Evolutionary conservation across 805 yeast genomes (phyloP).

Genomic region (Kodamaea fukazawae): DNA sequence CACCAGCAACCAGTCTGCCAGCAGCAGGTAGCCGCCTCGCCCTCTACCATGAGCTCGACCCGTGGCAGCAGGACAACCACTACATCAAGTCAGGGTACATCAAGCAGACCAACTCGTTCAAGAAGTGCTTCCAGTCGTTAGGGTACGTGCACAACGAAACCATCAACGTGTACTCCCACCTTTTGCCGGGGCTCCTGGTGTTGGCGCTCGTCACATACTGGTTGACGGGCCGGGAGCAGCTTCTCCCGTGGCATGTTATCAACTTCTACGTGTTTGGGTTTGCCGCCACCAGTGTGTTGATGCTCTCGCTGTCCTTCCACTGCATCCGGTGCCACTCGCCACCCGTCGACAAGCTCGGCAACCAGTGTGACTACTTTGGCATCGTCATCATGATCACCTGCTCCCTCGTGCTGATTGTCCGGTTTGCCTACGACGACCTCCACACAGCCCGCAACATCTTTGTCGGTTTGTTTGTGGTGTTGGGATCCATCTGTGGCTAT

Average conservation of each 20-base stretch:
- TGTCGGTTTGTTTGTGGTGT: slow-evolving; percentile 42
- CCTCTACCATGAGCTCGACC: slow-evolving; percentile 59
- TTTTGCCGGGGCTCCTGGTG: slow-evolving; percentile 44
- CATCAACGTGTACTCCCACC: slow-evolving; percentile 67
- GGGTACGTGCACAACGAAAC: slow-evolving; percentile 66
- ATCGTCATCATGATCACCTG: slow-evolving; percentile 66
- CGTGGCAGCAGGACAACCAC: slow-evolving; percentile 76
- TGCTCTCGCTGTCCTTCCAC: slow-evolving; percentile 66
- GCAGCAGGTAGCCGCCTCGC: too few relatives aligned
- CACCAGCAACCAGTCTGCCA: too few relatives aligned
- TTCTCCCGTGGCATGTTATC: background rate
- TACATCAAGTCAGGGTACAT: slow-evolving; percentile 65
- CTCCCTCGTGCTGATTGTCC: slow-evolving; percentile 48
- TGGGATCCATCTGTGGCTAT: slow-evolving; percentile 62
- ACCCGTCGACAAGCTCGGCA: slow-evolving; percentile 52
- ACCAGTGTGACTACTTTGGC: slow-evolving; percentile 74
- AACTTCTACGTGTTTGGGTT: slow-evolving; percentile 53
- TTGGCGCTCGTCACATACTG: slow-evolving; percentile 25
- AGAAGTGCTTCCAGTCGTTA: slow-evolving; percentile 47
- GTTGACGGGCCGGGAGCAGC: slow-evolving; percentile 34
- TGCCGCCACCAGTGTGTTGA: slow-evolving; percentile 59
- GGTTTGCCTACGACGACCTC: slow-evolving; percentile 46
- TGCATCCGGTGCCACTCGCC: slow-evolving; percentile 65
- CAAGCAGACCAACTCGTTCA: slow-evolving; percentile 48
- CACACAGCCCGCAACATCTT: slow-evolving; percentile 36